Evolutionary conservation across 768 basidiomycete species (phyloP), one percentile per base, ranked within the genome.

Genomic region (Lactifluus volemus): DNA sequence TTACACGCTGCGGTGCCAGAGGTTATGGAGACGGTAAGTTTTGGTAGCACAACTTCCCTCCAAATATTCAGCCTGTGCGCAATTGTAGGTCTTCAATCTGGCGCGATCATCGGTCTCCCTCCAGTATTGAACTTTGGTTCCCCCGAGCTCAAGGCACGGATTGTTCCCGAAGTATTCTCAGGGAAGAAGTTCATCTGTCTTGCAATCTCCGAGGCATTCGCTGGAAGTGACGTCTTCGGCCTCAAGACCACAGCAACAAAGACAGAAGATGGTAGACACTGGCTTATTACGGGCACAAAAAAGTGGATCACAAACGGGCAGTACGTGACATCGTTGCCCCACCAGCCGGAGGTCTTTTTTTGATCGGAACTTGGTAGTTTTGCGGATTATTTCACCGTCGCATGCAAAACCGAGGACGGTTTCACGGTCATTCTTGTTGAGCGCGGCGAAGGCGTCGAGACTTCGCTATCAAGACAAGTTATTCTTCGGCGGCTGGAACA

Each of bases 391-490:
- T 89, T 89, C 71, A 87, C 86, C 50, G 84, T 84, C 5, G 87
- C 83, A 8, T 88, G 85, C 70, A 84, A 83, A 68, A 88, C 86
- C 1, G 83, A 82, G 71, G 78, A 81, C 51, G 88, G 89, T 10
- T 82, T 95, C 61, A 90, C 92, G 21, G 88, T 92, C 57, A 87
- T 97, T 65, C 79, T 95, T 15, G 84, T 97, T 5, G 90, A 92
- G 68, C 83, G 92, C 17, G 78, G 79, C 7, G 88, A 89, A 63
- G 89, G 89, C 50, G 82, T 95, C 15, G 85, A 91, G 72, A 94
- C 92, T 1, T 88, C 85, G 68, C 73, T 81, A 95, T 95, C 76
- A 91, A 92, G 76, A 94, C 92, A 10, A 84, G 84, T n/a, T 95
- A 98, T 72, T 94, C 92, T 0, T 67, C 85, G 0, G 76, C 91